Evolutionary conservation across 2,329 filamentous ascomycete genomes (phyloP).

Genomic region (Lecanicillium sp.): DNA sequence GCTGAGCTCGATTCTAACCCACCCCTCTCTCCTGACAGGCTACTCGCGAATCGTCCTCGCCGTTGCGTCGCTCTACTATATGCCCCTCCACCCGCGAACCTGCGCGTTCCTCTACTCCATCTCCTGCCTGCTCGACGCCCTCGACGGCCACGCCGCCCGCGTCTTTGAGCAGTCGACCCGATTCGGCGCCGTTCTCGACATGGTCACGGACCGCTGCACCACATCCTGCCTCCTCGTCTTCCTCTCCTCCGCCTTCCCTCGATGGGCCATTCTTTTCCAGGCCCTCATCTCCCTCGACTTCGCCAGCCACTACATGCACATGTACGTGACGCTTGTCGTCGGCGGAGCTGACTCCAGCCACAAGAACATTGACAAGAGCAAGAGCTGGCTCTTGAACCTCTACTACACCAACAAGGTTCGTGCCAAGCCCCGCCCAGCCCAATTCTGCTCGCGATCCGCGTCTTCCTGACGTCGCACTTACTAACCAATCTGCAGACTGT

Average conservation of each 20-base stretch:
- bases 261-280: conserved; percentile 93
- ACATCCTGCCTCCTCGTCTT: conserved; percentile 94
- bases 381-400: conserved; percentile 84
- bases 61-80: conserved; percentile 92
- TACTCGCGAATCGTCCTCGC: conserved; percentile 75
- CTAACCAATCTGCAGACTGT: conserved; percentile 55
- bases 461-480: too few relatives aligned
- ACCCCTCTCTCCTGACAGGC: conserved; percentile 32
- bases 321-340: conserved; percentile 92
- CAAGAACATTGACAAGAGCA: conserved; percentile 85
- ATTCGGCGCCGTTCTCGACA: conserved; percentile 95
- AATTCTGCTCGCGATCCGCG: too few relatives aligned
- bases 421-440: too few relatives aligned
- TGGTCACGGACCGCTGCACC: conserved; percentile 98
- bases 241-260: conserved; percentile 86
- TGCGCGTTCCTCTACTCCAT: conserved; percentile 88
- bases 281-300: conserved; percentile 86
- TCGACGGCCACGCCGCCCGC: conserved; percentile 84
- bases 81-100: conserved; percentile 96
- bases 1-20: not conserved
- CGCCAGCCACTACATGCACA: conserved; percentile 97
- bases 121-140: conserved; percentile 89
- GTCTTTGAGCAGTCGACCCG: conserved; percentile 83
- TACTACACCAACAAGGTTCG: conserved; percentile 96
- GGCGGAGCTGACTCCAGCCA: conserved; percentile 75